These are phyloP conservation scores for Talaromyces sp. DNA, from an alignment of 2,329 filamentous ascomycete genomes.

Conservation along the genomic window DNA sequence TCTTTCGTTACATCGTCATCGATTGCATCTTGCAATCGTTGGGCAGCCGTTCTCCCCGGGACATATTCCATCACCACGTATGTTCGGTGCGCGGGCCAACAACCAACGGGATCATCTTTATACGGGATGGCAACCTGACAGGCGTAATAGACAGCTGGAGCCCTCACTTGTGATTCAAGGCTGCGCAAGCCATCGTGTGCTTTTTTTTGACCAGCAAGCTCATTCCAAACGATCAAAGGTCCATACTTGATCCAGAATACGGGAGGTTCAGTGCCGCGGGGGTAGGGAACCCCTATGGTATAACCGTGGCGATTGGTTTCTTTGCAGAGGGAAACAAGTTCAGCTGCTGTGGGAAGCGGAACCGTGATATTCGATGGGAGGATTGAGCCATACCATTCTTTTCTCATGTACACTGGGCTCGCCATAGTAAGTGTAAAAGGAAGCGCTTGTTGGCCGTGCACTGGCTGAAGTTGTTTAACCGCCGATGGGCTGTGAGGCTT, in stretches of 20 bases:
- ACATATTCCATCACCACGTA: not conserved
- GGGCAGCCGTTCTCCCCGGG: not conserved
- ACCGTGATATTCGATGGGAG: not conserved
- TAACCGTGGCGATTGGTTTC: slow-evolving; percentile 2
- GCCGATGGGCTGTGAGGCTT: too few relatives aligned
- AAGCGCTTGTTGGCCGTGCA: too few relatives aligned
- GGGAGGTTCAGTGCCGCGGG: not conserved
- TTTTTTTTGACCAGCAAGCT: slow-evolving; percentile 1
- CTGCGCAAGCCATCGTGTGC: slow-evolving; percentile 2
- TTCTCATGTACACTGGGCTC: slow-evolving; percentile 1
- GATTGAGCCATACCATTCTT: slow-evolving; percentile 4
- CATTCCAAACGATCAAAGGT: not conserved
- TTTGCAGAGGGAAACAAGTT: slow-evolving; percentile 4
- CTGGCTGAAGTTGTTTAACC: too few relatives aligned
- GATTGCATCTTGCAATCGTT: not conserved
- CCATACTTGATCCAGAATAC: not conserved
- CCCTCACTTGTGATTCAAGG: not conserved
- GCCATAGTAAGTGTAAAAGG: not conserved
- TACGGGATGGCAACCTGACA: not conserved
- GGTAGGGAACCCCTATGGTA: slow-evolving; percentile 3
- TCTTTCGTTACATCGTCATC: not conserved
- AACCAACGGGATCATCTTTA: not conserved
- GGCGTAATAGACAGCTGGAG: not conserved
- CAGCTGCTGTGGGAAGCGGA: slow-evolving; percentile 1
- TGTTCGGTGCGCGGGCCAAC: not conserved